A percentile compares a stretch with the other conserved stretches of the same genome.
These are phyloP conservation scores for Eurotiales sp. DNA, from an alignment of 2,329 filamentous ascomycete genomes.

Conservation along the genomic window DNA sequence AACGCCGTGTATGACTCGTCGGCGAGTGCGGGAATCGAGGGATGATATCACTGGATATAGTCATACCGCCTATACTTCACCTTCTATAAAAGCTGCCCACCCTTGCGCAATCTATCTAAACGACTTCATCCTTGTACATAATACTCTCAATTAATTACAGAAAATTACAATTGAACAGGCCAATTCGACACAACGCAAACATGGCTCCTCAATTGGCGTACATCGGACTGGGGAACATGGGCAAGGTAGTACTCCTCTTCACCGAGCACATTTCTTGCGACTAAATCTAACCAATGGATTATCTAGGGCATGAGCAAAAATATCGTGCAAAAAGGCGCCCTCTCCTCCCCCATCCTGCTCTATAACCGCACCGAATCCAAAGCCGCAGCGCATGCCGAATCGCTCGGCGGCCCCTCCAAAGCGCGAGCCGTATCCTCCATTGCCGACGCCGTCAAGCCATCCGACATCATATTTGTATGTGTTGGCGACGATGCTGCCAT, in stretches of 20 bases:
- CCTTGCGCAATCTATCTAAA: no score
- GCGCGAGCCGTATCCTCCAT: slow-evolving; percentile 62
- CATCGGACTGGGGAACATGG: slow-evolving; percentile 26
- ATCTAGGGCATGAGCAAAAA: slow-evolving; percentile 78
- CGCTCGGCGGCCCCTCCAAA: slow-evolving; percentile 51
- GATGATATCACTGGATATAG: no score
- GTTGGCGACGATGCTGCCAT: slow-evolving; percentile 75
- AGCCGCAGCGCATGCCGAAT: slow-evolving; percentile 59
- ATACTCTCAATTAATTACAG: no score
- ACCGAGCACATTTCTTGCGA: not conserved
- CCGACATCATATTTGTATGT: slow-evolving; percentile 79
- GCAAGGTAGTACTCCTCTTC: slow-evolving; percentile 19
- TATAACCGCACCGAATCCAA: slow-evolving; percentile 74
- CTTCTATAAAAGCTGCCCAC: no score
- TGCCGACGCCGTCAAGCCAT: slow-evolving; percentile 60
- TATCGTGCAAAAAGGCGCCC: slow-evolving; percentile 70
- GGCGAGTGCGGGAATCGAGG: no score
- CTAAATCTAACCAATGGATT: no score
- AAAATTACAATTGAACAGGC: no score
- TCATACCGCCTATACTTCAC: no score
- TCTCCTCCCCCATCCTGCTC: slow-evolving; percentile 68
- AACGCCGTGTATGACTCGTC: no score
- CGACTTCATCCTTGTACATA: no score
- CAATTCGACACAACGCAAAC: not conserved
- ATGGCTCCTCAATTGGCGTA: slow-evolving; percentile 18